Percentiles rank a stretch among this genome's conserved stretches.
phyloP scores from a whole-genome alignment of 352 stramenopile genomes.

The Pythium chondricola region DNA sequence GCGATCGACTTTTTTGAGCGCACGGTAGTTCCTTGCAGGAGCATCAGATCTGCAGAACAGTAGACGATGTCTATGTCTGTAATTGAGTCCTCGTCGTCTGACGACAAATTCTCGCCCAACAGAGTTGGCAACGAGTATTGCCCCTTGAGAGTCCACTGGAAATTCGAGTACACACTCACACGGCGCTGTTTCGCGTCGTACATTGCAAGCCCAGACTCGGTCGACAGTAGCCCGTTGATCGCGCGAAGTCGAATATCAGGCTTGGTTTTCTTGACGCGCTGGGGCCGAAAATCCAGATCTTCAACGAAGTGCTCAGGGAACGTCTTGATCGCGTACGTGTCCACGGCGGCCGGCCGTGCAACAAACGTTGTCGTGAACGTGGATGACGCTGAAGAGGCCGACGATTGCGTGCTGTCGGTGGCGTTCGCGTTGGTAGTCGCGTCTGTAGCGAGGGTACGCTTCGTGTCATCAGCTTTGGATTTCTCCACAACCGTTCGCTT shows the following conservation, averaged over 20 bases:
- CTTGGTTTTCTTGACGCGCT: conserved; percentile 77
- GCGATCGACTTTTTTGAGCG: conserved; percentile 38
- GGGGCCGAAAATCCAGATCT: conserved; percentile 76
- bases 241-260: conserved; percentile 57
- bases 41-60: conserved; percentile 76
- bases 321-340: conserved; percentile 63
- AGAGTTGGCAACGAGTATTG: conserved; percentile 64
- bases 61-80: conserved; percentile 63
- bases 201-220: conserved; percentile 64
- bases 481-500: conserved; percentile 49
- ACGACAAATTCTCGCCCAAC: neutral
- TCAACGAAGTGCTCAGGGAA: conserved; percentile 85
- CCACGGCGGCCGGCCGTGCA: conserved; percentile 1
- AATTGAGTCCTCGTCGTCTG: conserved; percentile 1
- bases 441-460: neutral
- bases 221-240: conserved; percentile 67
- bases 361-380: conserved; percentile 10
- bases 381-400: neutral
- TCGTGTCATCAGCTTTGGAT: conserved; percentile 4
- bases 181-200: conserved; percentile 51
- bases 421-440: neutral
- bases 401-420: neutral
- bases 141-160: conserved; percentile 66
- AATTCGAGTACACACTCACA: conserved; percentile 69
- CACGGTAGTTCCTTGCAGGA: conserved; percentile 54